Conservation (phyloP, 78 protist genomes). For the Dictyostelium brefeldianum region DNA sequence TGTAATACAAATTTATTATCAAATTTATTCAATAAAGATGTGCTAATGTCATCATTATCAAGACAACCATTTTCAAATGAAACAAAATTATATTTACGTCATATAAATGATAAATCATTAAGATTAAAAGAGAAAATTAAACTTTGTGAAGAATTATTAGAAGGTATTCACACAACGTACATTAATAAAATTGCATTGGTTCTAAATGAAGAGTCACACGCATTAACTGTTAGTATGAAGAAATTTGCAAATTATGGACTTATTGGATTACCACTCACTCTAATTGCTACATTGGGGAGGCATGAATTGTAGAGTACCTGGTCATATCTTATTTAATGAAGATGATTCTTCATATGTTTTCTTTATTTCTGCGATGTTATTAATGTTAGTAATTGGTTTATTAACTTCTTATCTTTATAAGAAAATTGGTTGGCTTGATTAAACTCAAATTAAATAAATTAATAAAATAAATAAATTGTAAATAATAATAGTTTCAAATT, state of each 20-base stretch:
- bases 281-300: slow-evolving; percentile 18
- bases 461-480: not conserved
- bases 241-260: slow-evolving; percentile 20
- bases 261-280: slow-evolving; percentile 20
- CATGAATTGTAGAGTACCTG: slow-evolving; percentile 10
- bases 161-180: slow-evolving; percentile 6
- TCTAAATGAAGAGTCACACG: slow-evolving; percentile 67
- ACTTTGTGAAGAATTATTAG: slow-evolving; percentile 58
- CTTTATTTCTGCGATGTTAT: not conserved
- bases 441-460: not conserved
- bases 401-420: slow-evolving; percentile 11
- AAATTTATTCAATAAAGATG: slow-evolving; percentile 55
- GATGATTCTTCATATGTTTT: not conserved
- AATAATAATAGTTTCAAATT: too few species aligned
- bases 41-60: slow-evolving; percentile 36
- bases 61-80: slow-evolving; percentile 23
- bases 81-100: slow-evolving; percentile 14
- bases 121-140: slow-evolving; percentile 62
- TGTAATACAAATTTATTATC: slow-evolving; percentile 49
- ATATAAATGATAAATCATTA: slow-evolving; percentile 31
- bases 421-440: slow-evolving; percentile 17
- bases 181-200: slow-evolving; percentile 42
- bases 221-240: slow-evolving; percentile 36
- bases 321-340: not conserved
- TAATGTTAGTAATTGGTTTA: not conserved